These are phyloP conservation scores for Umbelopsis sp. DNA, from an alignment of 192 early-diverging fungal species.

Conservation along the genomic window DNA sequence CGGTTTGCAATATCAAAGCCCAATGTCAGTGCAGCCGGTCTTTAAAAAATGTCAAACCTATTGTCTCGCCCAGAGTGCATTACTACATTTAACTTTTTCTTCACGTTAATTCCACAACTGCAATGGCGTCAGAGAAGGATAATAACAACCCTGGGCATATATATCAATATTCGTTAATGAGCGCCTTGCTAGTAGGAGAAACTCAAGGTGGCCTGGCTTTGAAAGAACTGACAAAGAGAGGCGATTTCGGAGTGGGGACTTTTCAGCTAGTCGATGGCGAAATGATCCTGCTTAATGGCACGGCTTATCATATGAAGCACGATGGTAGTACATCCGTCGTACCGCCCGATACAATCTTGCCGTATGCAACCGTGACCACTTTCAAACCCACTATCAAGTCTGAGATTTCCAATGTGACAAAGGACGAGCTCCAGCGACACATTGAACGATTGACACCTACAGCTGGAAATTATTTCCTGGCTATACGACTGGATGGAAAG, in stretches of 20 bases:
- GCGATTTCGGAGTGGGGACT: constrained; percentile 5
- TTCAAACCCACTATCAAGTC: background rate
- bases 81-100: too few relatives aligned
- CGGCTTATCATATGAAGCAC: background rate
- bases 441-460: constrained; percentile 1
- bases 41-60: too few relatives aligned
- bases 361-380: background rate
- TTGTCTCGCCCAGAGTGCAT: too few relatives aligned
- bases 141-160: background rate
- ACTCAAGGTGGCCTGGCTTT: background rate
- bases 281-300: background rate
- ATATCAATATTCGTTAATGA: constrained; percentile 14
- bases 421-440: background rate
- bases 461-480: constrained; percentile 5
- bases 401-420: background rate
- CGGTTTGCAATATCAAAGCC: too few relatives aligned
- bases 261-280: constrained; percentile 15
- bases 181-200: background rate
- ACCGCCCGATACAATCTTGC: background rate
- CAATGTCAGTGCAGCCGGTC: too few relatives aligned
- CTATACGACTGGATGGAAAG: background rate
- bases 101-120: too few relatives aligned
- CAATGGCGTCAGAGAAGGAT: too few relatives aligned
- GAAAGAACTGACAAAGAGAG: background rate
- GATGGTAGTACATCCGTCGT: background rate